Base-by-base conservation (phyloP, 2,329 filamentous ascomycete species). In the Cladosporium sp. region DNA sequence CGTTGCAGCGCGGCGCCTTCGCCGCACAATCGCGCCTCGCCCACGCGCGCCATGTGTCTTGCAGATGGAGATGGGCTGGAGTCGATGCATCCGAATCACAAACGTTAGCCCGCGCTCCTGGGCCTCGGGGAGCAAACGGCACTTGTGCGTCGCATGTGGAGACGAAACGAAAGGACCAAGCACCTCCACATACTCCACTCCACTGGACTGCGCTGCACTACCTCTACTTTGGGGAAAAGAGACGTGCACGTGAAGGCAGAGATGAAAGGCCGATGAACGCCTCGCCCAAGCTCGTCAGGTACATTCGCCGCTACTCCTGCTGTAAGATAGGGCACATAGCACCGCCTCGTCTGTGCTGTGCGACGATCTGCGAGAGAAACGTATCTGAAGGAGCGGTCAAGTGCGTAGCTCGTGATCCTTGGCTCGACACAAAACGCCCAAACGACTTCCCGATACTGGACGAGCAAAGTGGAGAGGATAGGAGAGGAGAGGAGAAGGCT, bases 21-120 rank as follows among this genome's bases (percentile, higher is more conserved):
- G n/a, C 28, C 6, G 21, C 26, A 32, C 30, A 16, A 25, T 36
- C 53, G 53, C 53, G 53, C 53, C 53, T 56, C 53, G 26, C 30
- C 23, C 53, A 56, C 53, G 54, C 54, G 54, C 32, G 54, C 54
- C 51, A 54, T 54, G 51, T 61, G 43, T 61, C 58, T 61, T 61
- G 58, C 58, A 61, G 43, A 61, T 53, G 21, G 43, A 25, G 34
- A 58, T 39, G 54, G 30, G 34, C 23, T 53, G 49, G 49, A 54
- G 51, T 54, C 18, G 56, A 57, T 14, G 58, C 39, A 30, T 49
- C 25, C 58, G 28, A 53, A 89, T 96, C 61, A 94, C 91, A 0
- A 91, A 96, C 73, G 96, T 96, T 70, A 92, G 90, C 25, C 86
- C 90, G 63, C 91, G 95, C 74, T 96, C 96, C 76, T 89, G 89